Evolutionary conservation across 2,329 filamentous ascomycete species (phyloP).

Genomic region (Trichoderma koningiopsis): DNA sequence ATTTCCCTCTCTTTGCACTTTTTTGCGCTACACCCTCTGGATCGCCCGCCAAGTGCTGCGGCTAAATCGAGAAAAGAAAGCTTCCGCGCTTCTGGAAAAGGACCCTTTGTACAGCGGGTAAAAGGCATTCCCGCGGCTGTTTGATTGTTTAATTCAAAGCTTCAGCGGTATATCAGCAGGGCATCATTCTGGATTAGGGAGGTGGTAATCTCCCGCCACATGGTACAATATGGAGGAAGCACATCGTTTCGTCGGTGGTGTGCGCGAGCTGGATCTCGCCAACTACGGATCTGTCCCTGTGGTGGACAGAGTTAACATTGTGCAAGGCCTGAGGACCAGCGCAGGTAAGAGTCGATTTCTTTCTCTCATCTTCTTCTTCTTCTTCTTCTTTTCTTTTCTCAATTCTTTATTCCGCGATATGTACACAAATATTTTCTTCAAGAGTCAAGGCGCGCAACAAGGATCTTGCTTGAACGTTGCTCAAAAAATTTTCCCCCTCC

Average conservation of each 20-base stretch:
- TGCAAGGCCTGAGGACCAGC: constrained; percentile 61
- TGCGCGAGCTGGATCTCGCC: constrained; percentile 55
- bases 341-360: constrained; percentile 53
- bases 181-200: constrained; percentile 21
- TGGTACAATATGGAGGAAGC: constrained; percentile 21
- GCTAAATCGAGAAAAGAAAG: constrained; percentile 15
- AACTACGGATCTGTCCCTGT: constrained; percentile 51
- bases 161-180: neutral
- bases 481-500: neutral
- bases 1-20: neutral
- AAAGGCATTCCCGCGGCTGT: neutral
- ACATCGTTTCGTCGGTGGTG: constrained; percentile 28
- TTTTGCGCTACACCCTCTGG: neutral
- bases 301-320: constrained; percentile 56
- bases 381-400: constrained; percentile 14
- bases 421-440: neutral
- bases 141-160: neutral
- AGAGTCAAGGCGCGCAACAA: neutral
- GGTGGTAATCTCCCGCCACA: constrained; percentile 10
- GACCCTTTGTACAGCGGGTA: constrained; percentile 24
- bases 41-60: constrained; percentile 13
- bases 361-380: constrained; percentile 9
- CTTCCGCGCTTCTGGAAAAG: constrained; percentile 9
- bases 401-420: neutral
- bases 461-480: neutral